Evolutionary conservation across 768 basidiomycete genomes (phyloP), one percentile per base, ranked within the genome.

Genomic region (Leucocoprinus leucothites): DNA sequence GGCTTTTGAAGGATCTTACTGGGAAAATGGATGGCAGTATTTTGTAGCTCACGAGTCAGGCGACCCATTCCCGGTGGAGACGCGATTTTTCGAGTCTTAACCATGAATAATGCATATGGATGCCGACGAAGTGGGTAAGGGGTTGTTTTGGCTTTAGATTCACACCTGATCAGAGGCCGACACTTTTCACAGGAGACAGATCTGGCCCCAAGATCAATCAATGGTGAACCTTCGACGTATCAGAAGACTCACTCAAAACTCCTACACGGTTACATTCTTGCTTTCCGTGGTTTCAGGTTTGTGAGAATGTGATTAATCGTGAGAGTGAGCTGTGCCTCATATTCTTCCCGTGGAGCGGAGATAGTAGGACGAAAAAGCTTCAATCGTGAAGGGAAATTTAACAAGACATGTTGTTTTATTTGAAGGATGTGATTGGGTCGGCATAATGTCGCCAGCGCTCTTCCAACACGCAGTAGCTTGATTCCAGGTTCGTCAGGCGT

Each of bases 21-120:
- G 53, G 53, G 53, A 55, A 55, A 53, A 24, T 47, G n/a, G 24
- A 25, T 38, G n/a, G n/a, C 45, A 4, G 14, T 26, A 13, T 19
- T 51, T 42, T 38, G 26, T 5, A 14, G 8, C 26, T 40, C 18
- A 22, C 14, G 8, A 26, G 45, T 22, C 46, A 47, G 25, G 45
- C 46, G 44, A 25, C 9, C 19, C 16, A 46, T 38, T 48, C 34
- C 46, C 24, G 9, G 46, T 28, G 53, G 53, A 40, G 26, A 41
- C 38, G 44, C 31, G n/a, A 24, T 21, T 22, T 28, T 26, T 31
- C 31, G 13, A 48, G 41, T 22, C 24, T 31, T 21, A 43, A 9
- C 18, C 41, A 43, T 21, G 6, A 26, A 8, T 3, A n/a, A n/a
- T 38, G 9, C 3, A 38, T 38, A 4, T 38, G 18, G 16, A 22